Evolutionary conservation across 768 basidiomycete species (phyloP).

Genomic region (Boletus insuetus): DNA sequence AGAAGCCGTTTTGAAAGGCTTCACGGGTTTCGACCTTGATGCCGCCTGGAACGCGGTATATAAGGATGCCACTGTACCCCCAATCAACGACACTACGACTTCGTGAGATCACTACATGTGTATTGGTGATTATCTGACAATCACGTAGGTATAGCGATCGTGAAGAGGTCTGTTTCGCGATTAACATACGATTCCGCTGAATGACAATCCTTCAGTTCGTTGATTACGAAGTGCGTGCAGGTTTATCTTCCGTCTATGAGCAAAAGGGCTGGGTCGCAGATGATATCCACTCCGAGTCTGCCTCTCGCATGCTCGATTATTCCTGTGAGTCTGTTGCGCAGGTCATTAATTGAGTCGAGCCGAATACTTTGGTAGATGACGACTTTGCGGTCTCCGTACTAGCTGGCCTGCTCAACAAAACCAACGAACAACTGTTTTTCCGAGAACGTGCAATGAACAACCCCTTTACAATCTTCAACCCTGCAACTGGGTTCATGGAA

Average conservation of each 20-base stretch:
- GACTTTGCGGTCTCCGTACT: slow-evolving; percentile 72
- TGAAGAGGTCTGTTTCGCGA: slow-evolving; percentile 50
- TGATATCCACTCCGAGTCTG: slow-evolving; percentile 77
- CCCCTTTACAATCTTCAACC: slow-evolving; percentile 68
- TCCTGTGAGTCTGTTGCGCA: slow-evolving; percentile 52
- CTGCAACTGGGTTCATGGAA: slow-evolving; percentile 74
- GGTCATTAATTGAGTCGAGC: not conserved
- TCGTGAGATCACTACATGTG: slow-evolving; percentile 35
- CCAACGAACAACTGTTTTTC: slow-evolving; percentile 48
- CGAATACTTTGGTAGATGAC: slow-evolving; percentile 49
- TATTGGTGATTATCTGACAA: not conserved
- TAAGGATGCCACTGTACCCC: slow-evolving; percentile 69
- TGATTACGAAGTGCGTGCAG: slow-evolving; percentile 80
- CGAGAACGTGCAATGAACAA: slow-evolving; percentile 51
- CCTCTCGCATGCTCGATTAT: slow-evolving; percentile 75
- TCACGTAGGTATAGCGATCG: slow-evolving; percentile 60
- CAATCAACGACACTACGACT: slow-evolving; percentile 50
- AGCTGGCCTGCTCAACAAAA: slow-evolving; percentile 51
- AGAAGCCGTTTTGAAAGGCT: slow-evolving; percentile 65
- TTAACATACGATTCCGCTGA: not conserved
- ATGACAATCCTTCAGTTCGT: slow-evolving; percentile 45
- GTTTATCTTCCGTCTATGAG: slow-evolving; percentile 66
- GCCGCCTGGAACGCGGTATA: slow-evolving; percentile 71
- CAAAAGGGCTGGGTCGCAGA: slow-evolving; percentile 73
- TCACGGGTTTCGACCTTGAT: slow-evolving; percentile 59